These are phyloP conservation scores for Dioscorea cayenensis DNA, from an alignment of 116 monocot species.

Conservation along the genomic window DNA sequence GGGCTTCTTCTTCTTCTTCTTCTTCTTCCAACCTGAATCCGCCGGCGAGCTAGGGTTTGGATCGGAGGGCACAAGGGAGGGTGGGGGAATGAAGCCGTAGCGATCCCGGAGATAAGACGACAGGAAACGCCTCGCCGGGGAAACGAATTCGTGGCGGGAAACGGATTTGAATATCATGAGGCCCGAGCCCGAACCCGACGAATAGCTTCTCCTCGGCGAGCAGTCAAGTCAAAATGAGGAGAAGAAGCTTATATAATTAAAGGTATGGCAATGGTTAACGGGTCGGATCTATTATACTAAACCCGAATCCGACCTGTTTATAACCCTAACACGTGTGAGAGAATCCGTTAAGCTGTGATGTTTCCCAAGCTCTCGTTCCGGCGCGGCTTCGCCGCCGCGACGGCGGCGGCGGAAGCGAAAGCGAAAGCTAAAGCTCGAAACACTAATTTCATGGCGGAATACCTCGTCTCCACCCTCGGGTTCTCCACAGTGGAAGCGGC, in stretches of 20 bases:
- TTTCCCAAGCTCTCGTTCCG: neutral
- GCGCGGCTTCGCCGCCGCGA: neutral
- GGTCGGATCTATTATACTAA: no score
- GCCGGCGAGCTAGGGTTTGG: constrained; percentile 10
- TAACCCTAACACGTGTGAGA: neutral
- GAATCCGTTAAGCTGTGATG: neutral
- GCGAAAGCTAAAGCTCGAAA: neutral
- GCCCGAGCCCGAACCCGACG: neutral
- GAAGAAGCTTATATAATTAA: no score
- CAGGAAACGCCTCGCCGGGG: constrained; percentile 15
- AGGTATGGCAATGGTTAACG: no score
- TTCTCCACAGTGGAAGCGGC: constrained; percentile 13
- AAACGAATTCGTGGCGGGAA: constrained; percentile 11
- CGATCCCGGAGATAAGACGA: constrained; percentile 48
- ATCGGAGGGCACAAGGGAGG: constrained; percentile 31
- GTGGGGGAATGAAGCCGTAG: constrained; percentile 79
- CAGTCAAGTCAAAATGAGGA: no score
- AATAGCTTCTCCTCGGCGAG: neutral
- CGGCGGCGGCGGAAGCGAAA: neutral
- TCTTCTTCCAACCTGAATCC: neutral
- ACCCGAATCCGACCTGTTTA: no score
- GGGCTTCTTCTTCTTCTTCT: constrained; percentile 44
- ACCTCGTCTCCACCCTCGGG: constrained; percentile 3
- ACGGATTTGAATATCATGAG: constrained; percentile 25
- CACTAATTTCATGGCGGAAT: constrained; percentile 8